These are phyloP conservation scores for Candida pseudoviswanathii DNA, from an alignment of 1,139 yeast species.

Conservation along the genomic window DNA sequence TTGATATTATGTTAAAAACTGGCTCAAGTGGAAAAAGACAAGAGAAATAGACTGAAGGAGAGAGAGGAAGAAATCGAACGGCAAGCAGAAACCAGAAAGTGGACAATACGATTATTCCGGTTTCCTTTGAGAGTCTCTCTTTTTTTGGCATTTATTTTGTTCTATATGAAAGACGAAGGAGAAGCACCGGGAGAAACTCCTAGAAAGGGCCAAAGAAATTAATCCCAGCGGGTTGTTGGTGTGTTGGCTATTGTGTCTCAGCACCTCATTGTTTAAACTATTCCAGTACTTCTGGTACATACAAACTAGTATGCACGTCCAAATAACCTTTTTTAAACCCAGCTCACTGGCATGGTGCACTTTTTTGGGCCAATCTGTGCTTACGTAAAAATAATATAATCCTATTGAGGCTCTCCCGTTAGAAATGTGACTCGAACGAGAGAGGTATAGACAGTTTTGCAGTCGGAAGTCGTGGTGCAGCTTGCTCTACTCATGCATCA, in stretches of 20 bases:
- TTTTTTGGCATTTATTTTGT: background rate
- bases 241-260: background rate
- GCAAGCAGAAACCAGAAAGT: background rate
- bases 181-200: background rate
- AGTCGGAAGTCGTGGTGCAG: no score
- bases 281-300: background rate
- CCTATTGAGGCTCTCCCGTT: no score
- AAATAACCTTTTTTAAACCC: no score
- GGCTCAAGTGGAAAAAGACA: background rate
- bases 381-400: no score
- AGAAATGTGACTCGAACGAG: no score
- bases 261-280: background rate
- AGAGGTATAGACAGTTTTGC: no score
- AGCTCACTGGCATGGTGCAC: background rate
- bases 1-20: background rate
- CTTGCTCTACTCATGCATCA: no score
- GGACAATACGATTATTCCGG: background rate
- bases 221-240: no score
- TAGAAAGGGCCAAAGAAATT: no score
- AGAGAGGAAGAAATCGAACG: background rate
- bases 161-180: background rate
- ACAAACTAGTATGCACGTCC: background rate
- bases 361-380: no score
- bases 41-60: background rate
- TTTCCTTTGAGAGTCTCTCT: background rate